Percentiles rank a stretch among this genome's conserved stretches.
phyloP scores from a whole-genome alignment of 2,329 filamentous ascomycete genomes.

The Graphilbum ipis-grandicollis region DNA sequence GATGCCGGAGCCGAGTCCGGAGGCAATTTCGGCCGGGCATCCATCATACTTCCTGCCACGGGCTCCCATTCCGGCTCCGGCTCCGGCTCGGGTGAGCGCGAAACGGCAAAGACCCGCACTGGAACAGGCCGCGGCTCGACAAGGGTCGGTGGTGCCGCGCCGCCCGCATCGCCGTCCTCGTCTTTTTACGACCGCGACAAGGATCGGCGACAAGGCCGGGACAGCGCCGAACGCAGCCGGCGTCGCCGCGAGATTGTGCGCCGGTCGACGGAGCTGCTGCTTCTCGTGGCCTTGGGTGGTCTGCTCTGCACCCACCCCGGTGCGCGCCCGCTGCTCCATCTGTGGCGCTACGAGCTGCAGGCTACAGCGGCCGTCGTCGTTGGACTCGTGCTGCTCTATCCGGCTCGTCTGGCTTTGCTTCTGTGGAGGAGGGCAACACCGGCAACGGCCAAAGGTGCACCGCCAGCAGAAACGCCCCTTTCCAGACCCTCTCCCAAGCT shows the following conservation, averaged over 20 bases:
- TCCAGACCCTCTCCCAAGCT: constrained; percentile 15
- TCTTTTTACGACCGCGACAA: constrained; percentile 4
- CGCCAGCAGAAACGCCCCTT: neutral
- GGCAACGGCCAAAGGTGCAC: neutral
- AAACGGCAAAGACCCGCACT: no score
- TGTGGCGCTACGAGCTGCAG: constrained; percentile 30
- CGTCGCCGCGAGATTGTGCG: constrained; percentile 33
- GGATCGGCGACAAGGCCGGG: constrained; percentile 12
- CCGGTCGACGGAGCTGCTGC: constrained; percentile 31
- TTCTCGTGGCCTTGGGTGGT: constrained; percentile 30
- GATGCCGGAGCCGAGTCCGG: neutral
- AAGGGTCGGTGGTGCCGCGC: no score
- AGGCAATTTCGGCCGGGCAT: no score
- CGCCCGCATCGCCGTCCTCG: no score
- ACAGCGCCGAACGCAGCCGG: constrained; percentile 18
- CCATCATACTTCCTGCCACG: no score
- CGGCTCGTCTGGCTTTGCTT: constrained; percentile 39
- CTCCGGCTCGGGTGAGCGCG: no score
- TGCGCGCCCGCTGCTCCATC: constrained; percentile 25
- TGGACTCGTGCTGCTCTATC: constrained; percentile 34
- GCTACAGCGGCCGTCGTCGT: constrained; percentile 18
- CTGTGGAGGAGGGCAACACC: constrained; percentile 18
- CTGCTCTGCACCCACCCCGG: constrained; percentile 29
- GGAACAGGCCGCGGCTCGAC: no score
- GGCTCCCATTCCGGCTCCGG: no score